Base-by-base conservation (phyloP, 306 rosid species). In the Ormosia emarginata region DNA sequence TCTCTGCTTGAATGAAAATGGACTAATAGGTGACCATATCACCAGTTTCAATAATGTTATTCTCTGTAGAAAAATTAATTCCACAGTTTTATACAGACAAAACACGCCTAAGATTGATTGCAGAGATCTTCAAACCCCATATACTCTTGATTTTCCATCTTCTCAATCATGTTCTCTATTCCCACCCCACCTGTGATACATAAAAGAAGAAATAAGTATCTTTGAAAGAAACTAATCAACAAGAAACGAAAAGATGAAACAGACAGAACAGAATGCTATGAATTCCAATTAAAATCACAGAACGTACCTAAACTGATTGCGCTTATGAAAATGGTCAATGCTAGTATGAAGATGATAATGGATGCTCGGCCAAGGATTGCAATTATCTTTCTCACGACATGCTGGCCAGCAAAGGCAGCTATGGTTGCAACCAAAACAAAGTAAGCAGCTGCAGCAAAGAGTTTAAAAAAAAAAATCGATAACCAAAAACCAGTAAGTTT, bases 121-220 rank as follows among this genome's bases (percentile, higher is more conserved):
- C 97, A 90, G 24, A 92, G 90, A 81, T 87, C 78, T 83, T 92
- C 94, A 70, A 92, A 92, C 0, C 94, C 94, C 97, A 92, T 89
- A 18, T 92, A 92, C 78, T 92, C 97, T 47, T 83, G 70, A 59
- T 86, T 90, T 83, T 88, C 90, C 88, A 92, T 61, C 90, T 90
- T 92, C 86, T 74, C 86, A 67, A 92, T 86, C 97, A 92, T 92
- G 65, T 89, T 86, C 62, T 88, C 88, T 69, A 90, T 92, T 57
- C 94, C 94, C 71, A 92, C 93, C 40, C 97, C 97, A 77, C 97
- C 94, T 91, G 81, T 15, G 79, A 85, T 1, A 74, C 17, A 63
- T 34, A 40, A 66, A 15, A 36, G 14, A 75, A n/a, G 43, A 75
- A 70, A 11, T 68, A 33, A 84, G 24, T 49, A 50, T 10, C 1